Base-by-base conservation (phyloP, 1,284 basidiomycete genomes). In the Ceratobasidium sp. region DNA sequence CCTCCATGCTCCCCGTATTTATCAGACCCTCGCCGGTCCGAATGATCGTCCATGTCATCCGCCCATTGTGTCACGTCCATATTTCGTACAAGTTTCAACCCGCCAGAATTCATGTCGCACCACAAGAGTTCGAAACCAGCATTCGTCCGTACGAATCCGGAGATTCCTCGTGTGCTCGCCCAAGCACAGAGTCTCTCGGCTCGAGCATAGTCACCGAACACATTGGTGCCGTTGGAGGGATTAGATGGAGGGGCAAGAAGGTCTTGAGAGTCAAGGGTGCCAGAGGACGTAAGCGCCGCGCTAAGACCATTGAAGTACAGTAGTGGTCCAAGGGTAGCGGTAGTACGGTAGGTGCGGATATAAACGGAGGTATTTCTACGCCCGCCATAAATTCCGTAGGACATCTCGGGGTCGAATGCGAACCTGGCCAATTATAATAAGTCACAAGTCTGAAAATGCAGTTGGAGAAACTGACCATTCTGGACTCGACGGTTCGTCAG, bases 141-240 rank as follows among this genome's bases (percentile, higher is more conserved):
- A 54, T 73, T 73, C 53, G 69, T 70, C 15, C 73, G 57, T 12
- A 73, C 70, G 15, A 73, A 72, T 31, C 73, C 73, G 22, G 73
- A 62, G 32, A 73, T 53, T 7, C 71, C 64, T 7, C 56, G 60
- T 31, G 45, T 25, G 1, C 56, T 32, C 2, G 47, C 69, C 49
- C 65, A 53, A 25, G 12, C 13, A 57, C 72, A 71, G 10, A 72
- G 49, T 20, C 56, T 31, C 17, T 52, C 29, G 20, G 71, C 71
- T 2, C 71, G 70, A 15, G 56, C 38, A 47, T 72, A 72, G 13
- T 70, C 71, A 22, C 27, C 45, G 43, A 69, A 58, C 5, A 29
- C 32, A 20, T 64, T 42, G 27, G 40, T 17, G 4, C 27, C 10
- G 13, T 13, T 20, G 29, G 49, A 52, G 20, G 58, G 34, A n/a